phyloP scores from a whole-genome alignment of 805 yeast species.

The Lipomyces lipofer region DNA sequence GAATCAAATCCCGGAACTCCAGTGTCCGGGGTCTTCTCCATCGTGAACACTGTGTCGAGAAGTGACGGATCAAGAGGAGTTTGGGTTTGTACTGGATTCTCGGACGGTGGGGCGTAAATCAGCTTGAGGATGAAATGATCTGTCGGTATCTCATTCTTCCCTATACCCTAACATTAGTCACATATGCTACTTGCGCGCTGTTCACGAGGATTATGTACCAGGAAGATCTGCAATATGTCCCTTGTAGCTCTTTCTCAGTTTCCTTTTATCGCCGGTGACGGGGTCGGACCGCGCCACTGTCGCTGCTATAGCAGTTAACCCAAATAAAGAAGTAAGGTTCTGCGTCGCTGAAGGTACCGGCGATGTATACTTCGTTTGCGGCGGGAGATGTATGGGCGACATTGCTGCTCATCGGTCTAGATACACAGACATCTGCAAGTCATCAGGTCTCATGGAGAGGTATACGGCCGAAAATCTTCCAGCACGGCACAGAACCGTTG shows the following conservation, averaged over 20 bases:
- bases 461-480: no score
- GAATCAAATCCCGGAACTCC: constrained; percentile 80
- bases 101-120: constrained; percentile 28
- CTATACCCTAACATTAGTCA: no score
- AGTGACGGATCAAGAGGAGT: constrained; percentile 45
- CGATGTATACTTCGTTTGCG: constrained; percentile 13
- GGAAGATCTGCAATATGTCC: constrained; percentile 86
- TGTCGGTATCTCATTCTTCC: constrained; percentile 46
- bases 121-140: constrained; percentile 32
- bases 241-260: constrained; percentile 90
- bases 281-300: constrained; percentile 85
- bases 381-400: constrained; percentile 28
- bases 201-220: constrained; percentile 45
- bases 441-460: no score
- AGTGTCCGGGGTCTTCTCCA: constrained; percentile 63
- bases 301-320: constrained; percentile 63
- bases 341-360: constrained; percentile 56
- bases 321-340: constrained; percentile 69
- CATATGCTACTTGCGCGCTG: no score
- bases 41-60: constrained; percentile 52
- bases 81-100: not conserved
- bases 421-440: no score
- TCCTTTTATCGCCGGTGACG: constrained; percentile 88
- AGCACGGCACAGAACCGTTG: no score
- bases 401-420: no score